Percentiles rank a stretch among this genome's conserved stretches.
Evolutionary conservation across 768 basidiomycete species (phyloP).

Genomic region (Phanerochaete sordida): DNA sequence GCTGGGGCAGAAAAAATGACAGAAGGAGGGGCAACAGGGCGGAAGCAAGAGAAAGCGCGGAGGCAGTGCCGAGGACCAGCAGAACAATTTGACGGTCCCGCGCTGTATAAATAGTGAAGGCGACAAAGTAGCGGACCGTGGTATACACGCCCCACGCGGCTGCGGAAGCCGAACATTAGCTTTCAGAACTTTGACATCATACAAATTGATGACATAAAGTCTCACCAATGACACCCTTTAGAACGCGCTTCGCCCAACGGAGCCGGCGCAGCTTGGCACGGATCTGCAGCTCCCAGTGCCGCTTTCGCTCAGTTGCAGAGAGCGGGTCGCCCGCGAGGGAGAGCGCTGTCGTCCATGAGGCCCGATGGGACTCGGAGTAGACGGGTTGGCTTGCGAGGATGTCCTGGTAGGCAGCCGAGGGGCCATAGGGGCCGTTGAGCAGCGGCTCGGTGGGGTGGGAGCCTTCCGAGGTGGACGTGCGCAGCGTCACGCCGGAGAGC

Average conservation of each 20-base stretch:
- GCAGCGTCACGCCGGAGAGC: slow-evolving; percentile 27
- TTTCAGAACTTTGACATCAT: neutral
- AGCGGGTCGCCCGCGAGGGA: slow-evolving; percentile 30
- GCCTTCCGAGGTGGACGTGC: slow-evolving; percentile 24
- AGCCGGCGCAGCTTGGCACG: slow-evolving; percentile 33
- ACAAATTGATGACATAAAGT: slow-evolving; percentile 5
- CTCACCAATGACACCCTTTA: slow-evolving; percentile 37
- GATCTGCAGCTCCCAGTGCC: slow-evolving; percentile 22
- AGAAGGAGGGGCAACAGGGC: slow-evolving; percentile 39
- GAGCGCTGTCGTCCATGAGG: slow-evolving; percentile 28
- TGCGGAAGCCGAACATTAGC: slow-evolving; percentile 19
- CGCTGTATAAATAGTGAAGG: slow-evolving; percentile 41
- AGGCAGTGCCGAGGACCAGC: slow-evolving; percentile 46
- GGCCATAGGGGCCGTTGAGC: slow-evolving; percentile 21
- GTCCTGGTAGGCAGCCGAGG: slow-evolving; percentile 33
- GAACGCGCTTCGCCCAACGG: slow-evolving; percentile 22
- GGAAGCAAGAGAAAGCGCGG: slow-evolving; percentile 39
- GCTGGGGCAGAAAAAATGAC: slow-evolving; percentile 37
- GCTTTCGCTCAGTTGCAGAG: slow-evolving; percentile 29
- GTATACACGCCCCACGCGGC: slow-evolving; percentile 62
- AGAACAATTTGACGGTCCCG: slow-evolving; percentile 38
- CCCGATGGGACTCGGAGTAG: slow-evolving; percentile 33
- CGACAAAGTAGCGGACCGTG: slow-evolving; percentile 61
- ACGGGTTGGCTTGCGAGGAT: slow-evolving; percentile 35
- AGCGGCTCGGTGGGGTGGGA: slow-evolving; percentile 31